Base-by-base conservation (phyloP, 2,329 filamentous ascomycete species). In the Phyllosticta paracitricarpa region DNA sequence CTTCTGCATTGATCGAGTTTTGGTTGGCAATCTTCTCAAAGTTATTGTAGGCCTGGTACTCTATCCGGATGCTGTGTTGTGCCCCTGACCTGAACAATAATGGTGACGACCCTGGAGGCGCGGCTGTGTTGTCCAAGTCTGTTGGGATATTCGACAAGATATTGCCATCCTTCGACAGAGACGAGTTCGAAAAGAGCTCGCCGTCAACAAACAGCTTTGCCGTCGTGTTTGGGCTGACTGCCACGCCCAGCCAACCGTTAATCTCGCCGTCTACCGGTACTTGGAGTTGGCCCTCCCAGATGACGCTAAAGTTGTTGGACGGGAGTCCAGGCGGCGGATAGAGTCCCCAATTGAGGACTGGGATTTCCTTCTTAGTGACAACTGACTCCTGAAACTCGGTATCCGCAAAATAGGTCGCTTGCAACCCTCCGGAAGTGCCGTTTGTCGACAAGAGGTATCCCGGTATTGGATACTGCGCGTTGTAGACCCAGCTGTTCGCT, bases 291-390 rank as follows among this genome's bases (percentile, higher is more conserved):
- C 77, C 76, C 64, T 78, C 76, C 77, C 77, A 79, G 12, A 72
- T 65, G 0, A 71, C 76, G 59, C 76, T 78, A 64, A 78, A 79
- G 63, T 79, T 79, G 62, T 74, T 78, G 0, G 74, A 78, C 8
- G 74, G 69, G 1, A 78, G 67, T 4, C 72, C 73, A 1, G 73
- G 69, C 0, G 77, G 76, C 10, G 76, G 76, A 58, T 77, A 78
- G 28, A 78, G 63, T 2, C 77, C 76, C 77, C 77, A 79, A 58
- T 78, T 74, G 2, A 76, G 69, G 6, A 73, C 73, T 1, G 77
- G 77, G 0, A 68, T 66, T 61, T 79, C 77, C 10, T 71, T 56
- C 33, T 65, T 68, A 26, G 69, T 64, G 1, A 68, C 66, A 3
- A 69, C 26, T 1, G 72, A 70, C 12, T 71, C 56, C 4, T 62